Conservation (phyloP, 208 protist genomes). For the Leishmania braziliensis region DNA sequence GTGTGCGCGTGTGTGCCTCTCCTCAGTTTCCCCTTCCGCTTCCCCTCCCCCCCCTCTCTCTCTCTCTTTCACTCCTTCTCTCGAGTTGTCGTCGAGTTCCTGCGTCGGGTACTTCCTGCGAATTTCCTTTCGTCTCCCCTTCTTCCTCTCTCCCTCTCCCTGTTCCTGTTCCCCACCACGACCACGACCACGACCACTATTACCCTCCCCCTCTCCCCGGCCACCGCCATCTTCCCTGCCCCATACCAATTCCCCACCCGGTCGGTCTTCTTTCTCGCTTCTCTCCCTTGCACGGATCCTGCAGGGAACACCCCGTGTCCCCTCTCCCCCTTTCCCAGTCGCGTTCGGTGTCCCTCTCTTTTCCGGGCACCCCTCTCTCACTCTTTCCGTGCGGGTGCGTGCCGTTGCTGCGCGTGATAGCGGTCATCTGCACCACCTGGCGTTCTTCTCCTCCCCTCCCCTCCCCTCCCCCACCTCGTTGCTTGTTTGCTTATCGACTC, state of each 20-base stretch:
- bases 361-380: no score
- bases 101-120: neutral
- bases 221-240: neutral
- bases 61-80: neutral
- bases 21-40: neutral
- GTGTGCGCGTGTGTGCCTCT: no score
- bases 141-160: slow-evolving; percentile 1
- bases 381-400: neutral
- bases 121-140: neutral
- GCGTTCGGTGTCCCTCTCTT: no score
- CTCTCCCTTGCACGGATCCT: no score
- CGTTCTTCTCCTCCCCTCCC: neutral
- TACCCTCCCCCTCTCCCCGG: neutral
- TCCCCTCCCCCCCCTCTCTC: neutral
- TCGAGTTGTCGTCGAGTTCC: neutral
- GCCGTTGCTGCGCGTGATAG: neutral
- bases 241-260: no score
- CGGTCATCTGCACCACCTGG: neutral
- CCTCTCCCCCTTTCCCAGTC: no score
- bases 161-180: neutral
- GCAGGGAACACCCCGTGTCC: no score
- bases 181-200: neutral
- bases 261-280: no score
- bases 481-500: neutral
- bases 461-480: neutral